These are phyloP conservation scores for Zalaria sp. DNA, from an alignment of 2,329 filamentous ascomycete genomes.

Conservation along the genomic window DNA sequence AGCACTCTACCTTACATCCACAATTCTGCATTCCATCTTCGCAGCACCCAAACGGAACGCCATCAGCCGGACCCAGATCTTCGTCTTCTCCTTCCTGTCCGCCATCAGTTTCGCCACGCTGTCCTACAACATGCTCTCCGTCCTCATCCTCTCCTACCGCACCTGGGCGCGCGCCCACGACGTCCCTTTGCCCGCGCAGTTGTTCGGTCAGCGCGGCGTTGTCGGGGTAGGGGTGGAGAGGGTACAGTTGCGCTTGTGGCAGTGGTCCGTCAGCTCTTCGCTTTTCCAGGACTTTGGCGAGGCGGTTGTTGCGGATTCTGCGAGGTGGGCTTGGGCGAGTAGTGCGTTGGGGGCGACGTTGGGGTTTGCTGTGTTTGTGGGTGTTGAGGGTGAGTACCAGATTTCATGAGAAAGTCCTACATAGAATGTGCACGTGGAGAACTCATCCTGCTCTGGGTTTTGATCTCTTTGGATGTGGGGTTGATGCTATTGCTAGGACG, in stretches of 20 bases:
- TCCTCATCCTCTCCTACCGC: constrained; percentile 17
- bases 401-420: too few relatives aligned
- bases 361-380: constrained; percentile 14
- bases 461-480: too few relatives aligned
- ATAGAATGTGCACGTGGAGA: not conserved
- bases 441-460: too few relatives aligned
- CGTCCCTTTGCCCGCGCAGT: constrained; percentile 1
- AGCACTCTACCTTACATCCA: constrained; percentile 12
- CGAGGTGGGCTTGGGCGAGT: constrained; percentile 13
- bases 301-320: constrained; percentile 13
- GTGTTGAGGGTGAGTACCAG: constrained; percentile 12
- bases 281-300: constrained; percentile 19
- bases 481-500: constrained; percentile 8
- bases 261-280: constrained; percentile 18
- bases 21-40: constrained; percentile 6
- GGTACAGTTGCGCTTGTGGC: constrained; percentile 9
- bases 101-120: constrained; percentile 15
- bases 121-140: constrained; percentile 20
- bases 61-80: constrained; percentile 1
- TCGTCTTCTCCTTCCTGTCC: constrained; percentile 11
- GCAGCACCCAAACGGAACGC: not conserved
- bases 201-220: constrained; percentile 1
- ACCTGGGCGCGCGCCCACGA: constrained; percentile 9
- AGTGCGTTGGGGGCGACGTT: constrained; percentile 13
- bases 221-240: constrained; percentile 1